Conservation (phyloP, 331 rosid genomes). For the Phaseolus coccineus region DNA sequence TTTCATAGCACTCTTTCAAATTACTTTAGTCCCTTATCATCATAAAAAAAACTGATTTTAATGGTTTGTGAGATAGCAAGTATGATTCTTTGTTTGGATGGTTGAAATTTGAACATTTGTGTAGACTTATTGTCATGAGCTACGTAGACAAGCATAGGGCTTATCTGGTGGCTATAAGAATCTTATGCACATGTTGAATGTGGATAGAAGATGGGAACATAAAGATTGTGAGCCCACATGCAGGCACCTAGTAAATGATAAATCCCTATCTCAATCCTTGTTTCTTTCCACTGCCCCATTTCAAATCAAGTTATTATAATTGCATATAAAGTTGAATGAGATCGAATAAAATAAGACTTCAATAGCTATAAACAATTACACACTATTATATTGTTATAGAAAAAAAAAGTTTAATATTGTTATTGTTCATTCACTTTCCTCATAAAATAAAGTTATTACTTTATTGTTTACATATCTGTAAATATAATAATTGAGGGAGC, state of each 20-base stretch:
- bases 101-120: neutral
- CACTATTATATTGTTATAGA: too few species aligned
- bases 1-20: too few species aligned
- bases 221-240: conserved; percentile 36
- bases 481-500: too few species aligned
- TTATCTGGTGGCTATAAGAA: conserved; percentile 17
- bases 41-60: neutral
- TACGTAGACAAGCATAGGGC: conserved; percentile 24
- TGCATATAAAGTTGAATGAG: too few species aligned
- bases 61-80: neutral
- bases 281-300: neutral
- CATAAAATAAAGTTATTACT: neutral
- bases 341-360: neutral
- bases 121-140: neutral
- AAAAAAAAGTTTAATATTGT: too few species aligned
- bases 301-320: neutral
- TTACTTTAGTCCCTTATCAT: neutral
- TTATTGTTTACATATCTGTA: neutral
- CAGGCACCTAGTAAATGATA: conserved; percentile 14
- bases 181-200: conserved; percentile 43
- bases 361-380: too few species aligned
- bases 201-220: conserved; percentile 2
- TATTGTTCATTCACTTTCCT: too few species aligned
- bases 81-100: neutral
- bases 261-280: conserved; percentile 1